Evolutionary conservation across 176 grass and related monocot species (phyloP), one percentile per base, ranked within the genome.

Genomic region (Panicum miliaceum): DNA sequence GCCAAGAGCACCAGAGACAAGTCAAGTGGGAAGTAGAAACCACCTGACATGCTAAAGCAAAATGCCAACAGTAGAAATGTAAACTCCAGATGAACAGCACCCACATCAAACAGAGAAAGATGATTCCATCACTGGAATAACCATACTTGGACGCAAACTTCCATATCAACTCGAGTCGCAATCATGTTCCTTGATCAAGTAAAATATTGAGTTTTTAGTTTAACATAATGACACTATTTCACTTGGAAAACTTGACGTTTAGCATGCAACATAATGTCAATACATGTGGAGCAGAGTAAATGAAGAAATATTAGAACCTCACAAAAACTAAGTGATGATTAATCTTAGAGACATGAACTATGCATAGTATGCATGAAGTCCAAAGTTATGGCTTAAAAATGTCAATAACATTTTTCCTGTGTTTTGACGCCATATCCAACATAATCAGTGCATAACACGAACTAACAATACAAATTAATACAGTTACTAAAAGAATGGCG

Each of bases 11-110:
- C 36, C 29, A 69, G 40, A 41, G 40, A 48, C 12, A 51, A 51
- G 20, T 71, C 29, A 61, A 45, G 43, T 69, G 20, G 4, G 6
- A 78, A 69, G 29, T 77, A 52, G n/a, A 75, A 65, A 76, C 45
- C 13, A 67, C 1, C 7, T 20, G 27, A 43, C 19, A 77, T 48
- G 3, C 25, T 48, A 48, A 48, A 72, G 43, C 3, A 72, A 72
- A 71, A 48, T 78, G 8, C 1, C 22, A 62, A 59, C 29, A 41
- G 2, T 60, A 41, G 22, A 59, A 77, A 27, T 54, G 20, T 54
- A 54, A 54, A 54, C 52, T 22, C 6, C 19, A 54, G 5, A 54
- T 47, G 45, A 47, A 2, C 40, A 41, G 40, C 40, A 7, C 40
- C 40, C 40, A 41, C 40, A 41, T 41, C 40, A 41, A 41, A 41